Conservation (phyloP, 495 filamentous ascomycete species). For the Aspergillus cristatus region DNA sequence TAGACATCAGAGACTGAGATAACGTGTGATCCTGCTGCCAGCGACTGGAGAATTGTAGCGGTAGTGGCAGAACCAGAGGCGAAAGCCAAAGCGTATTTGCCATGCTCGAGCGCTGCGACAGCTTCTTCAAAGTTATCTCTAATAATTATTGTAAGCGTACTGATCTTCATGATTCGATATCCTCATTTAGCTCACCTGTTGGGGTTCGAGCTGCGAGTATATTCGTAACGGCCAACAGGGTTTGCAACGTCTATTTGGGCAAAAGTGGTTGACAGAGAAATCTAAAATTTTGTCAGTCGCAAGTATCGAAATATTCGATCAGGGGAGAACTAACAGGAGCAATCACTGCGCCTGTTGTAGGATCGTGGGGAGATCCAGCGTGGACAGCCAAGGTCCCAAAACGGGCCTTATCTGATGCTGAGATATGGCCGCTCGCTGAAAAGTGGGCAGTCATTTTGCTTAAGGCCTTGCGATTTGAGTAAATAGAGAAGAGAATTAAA, state of each 20-base stretch:
- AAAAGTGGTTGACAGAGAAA: slow-evolving; percentile 92
- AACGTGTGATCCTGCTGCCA: slow-evolving; percentile 87
- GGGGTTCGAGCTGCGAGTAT: slow-evolving; percentile 84
- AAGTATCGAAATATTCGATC: neutral
- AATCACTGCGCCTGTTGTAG: slow-evolving; percentile 88
- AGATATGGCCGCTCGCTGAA: slow-evolving; percentile 11
- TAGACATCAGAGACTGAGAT: slow-evolving; percentile 96
- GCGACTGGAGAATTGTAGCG: slow-evolving; percentile 82
- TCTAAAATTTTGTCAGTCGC: slow-evolving; percentile 36
- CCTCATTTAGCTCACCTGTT: slow-evolving; percentile 51
- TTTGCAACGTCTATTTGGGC: slow-evolving; percentile 76
- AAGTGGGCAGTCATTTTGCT: slow-evolving; percentile 12
- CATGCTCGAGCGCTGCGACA: slow-evolving; percentile 84
- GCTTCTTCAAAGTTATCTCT: slow-evolving; percentile 86
- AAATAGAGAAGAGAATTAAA: too few species aligned
- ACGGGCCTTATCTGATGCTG: slow-evolving; percentile 52
- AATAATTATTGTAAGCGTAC: slow-evolving; percentile 1
- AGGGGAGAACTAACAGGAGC: slow-evolving; percentile 44
- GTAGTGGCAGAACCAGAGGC: slow-evolving; percentile 92
- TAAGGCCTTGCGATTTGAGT: too few species aligned
- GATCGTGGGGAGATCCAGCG: slow-evolving; percentile 83
- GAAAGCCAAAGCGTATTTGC: slow-evolving; percentile 89
- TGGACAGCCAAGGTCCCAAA: slow-evolving; percentile 95
- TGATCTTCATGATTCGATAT: neutral
- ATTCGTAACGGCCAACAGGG: slow-evolving; percentile 82